Evolutionary conservation across 2,329 filamentous ascomycete genomes (phyloP), one percentile per base, ranked within the genome.

Genomic region (Botrytis fabae): DNA sequence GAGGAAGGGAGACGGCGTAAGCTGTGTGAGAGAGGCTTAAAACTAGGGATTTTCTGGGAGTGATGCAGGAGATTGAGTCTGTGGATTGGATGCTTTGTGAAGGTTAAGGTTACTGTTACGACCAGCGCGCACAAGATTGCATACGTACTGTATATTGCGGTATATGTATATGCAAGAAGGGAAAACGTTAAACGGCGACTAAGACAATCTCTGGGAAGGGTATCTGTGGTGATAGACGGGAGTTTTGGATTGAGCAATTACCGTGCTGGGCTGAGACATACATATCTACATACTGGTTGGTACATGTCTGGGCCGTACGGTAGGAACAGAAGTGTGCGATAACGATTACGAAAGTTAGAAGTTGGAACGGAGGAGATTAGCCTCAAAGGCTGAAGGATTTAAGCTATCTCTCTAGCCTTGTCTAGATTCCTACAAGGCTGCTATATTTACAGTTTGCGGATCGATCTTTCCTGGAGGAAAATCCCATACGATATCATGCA

Each of bases 401-500:
- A 16, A 38, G 20, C 51, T 57, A 8, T 57, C 51, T 57, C 12
- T 28, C n/a, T 57, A 68, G 65, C 65, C 65, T 68, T 57, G 65
- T 7, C 54, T 16, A 20, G 35, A 57, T 42, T 57, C n/a, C 48
- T 32, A 68, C 38, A 20, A 68, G 65, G 65, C 65, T 68, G 48
- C 16, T 32, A 28, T 54, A 7, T 38, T 54, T 40, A 40, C 35
- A 1, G 7, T 68, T 20, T 54, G 64, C 48, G 46, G 64, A 40
- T 68, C 35, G 64, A 28, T 12, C 22, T 10, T 40, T 66, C 64
- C 35, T 22, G 28, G 16, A 18, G 10, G 35, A 1, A 54, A 42
- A 40, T 38, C 32, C 38, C 10, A 40, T 4, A 68, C 14, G 35
- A 46, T 18, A 69, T 32, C 42, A 89, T 88, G 87, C 85, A 89